Evolutionary conservation across 2,329 filamentous ascomycete genomes (phyloP).

Genomic region (Bipolaris gigantea): DNA sequence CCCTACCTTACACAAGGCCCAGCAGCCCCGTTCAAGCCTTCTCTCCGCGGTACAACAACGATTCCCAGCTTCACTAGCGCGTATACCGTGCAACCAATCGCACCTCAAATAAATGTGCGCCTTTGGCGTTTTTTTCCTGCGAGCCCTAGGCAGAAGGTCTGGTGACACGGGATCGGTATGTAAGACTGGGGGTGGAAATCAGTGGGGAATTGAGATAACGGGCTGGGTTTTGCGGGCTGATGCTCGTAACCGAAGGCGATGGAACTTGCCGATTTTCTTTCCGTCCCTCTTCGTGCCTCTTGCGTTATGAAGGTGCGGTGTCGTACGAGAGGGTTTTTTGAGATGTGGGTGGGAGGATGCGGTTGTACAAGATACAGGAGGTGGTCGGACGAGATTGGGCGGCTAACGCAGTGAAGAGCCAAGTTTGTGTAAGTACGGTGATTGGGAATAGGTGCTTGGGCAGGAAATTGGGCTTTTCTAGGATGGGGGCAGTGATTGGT

Average conservation of each 20-base stretch:
- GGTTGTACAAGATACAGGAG: not conserved
- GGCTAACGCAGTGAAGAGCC: not conserved
- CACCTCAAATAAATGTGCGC: not conserved
- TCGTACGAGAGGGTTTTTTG: not conserved
- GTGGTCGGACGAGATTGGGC: not conserved
- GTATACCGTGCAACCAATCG: not conserved
- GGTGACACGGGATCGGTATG: slow-evolving; percentile 5
- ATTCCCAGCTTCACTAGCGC: not conserved
- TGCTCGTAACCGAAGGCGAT: not conserved
- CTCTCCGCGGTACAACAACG: not conserved
- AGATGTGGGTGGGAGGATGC: not conserved
- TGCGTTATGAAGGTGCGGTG: not conserved
- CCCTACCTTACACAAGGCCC: not conserved
- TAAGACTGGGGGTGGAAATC: not conserved
- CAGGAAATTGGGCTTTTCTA: not conserved
- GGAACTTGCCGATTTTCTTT: slow-evolving; percentile 5
- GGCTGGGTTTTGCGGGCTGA: not conserved
- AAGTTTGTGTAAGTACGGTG: not conserved
- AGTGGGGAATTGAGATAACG: not conserved
- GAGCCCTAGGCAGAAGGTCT: not conserved
- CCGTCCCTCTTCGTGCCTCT: not conserved
- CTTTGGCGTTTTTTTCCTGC: not conserved
- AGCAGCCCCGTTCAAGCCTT: not conserved
- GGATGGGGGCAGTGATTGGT: not conserved
- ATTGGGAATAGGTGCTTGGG: not conserved